phyloP scores from a whole-genome alignment of 208 protist genomes.

The Vickermania ingenoplastis region DNA sequence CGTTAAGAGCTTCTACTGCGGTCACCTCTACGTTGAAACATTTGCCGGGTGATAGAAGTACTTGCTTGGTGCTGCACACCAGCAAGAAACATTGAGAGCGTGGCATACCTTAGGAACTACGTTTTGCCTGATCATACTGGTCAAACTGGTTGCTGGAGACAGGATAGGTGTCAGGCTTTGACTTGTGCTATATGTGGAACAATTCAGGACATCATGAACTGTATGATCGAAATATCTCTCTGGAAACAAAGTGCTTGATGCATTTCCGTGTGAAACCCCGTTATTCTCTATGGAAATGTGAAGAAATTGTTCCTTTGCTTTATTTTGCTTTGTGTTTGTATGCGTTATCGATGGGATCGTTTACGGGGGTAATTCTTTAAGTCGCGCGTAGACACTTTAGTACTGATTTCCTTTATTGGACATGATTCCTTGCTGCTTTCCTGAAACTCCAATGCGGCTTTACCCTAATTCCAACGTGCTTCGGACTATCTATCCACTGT shows the following conservation, averaged over 20 bases:
- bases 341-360: neutral
- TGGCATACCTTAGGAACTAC: neutral
- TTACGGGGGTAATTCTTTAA: neutral
- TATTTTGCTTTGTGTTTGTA: constrained; percentile 2
- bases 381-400: neutral
- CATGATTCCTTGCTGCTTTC: constrained; percentile 44
- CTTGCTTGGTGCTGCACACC: neutral
- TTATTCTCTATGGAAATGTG: constrained; percentile 10
- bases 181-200: no score
- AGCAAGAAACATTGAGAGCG: neutral
- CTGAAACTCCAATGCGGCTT: constrained; percentile 22
- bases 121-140: neutral
- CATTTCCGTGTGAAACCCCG: no score
- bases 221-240: no score
- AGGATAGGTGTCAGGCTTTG: neutral
- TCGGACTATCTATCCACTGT: constrained; percentile 52
- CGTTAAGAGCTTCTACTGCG: constrained; percentile 4
- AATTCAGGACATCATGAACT: no score
- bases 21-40: neutral
- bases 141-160: neutral
- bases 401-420: neutral
- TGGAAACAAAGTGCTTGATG: no score
- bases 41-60: neutral
- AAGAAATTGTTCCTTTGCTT: neutral
- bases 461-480: constrained; percentile 21